Evolutionary conservation across 73 alveolate genomes (phyloP), one percentile per base, ranked within the genome.

Genomic region (Durusdinium trenchii): DNA sequence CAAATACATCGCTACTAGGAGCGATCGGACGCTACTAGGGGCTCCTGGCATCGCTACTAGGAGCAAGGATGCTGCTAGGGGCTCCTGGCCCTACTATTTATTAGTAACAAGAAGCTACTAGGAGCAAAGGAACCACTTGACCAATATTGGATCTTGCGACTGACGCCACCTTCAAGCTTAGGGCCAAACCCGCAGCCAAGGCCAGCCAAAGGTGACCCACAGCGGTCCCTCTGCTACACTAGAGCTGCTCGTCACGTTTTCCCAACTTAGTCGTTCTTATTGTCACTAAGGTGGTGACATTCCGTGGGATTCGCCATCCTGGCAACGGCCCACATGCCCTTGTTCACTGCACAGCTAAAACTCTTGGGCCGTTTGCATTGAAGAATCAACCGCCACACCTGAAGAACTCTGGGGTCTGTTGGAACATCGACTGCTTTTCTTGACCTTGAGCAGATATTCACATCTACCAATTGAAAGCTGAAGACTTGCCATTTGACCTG

Each of bases 361-460:
- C 85, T 28, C 30, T 14, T 50, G 54, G 18, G 86, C 51, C 28
- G 38, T 46, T 38, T 45, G 23, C 20, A 71, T 18, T 67, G 38
- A 28, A 9, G 7, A 50, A 10, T 47, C n/a, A 35, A 36, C 40
- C 45, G 62, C 43, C 28, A 67, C 47, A 46, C 91, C 94, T 84
- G 76, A 35, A 45, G 69, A 35, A 84, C 40, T 75, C 76, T 35
- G 73, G 94, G 94, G 51, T 84, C 78, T 10, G 75, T 75, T 36
- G 94, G 94, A 75, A 51, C 94, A 51, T 84, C 94, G 76, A 84
- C 94, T 10, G 94, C 76, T 84, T 84, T 84, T 52, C 94, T 50
- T 2, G 94, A 51, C 94, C 94, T 84, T 36, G 46, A 52, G 79
- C n/a, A 12, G 23, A 16, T 60, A 23, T 60, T 23, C 30, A 23